Base-by-base conservation (phyloP, 441 rosid genomes). In the Corymbia citriodora region DNA sequence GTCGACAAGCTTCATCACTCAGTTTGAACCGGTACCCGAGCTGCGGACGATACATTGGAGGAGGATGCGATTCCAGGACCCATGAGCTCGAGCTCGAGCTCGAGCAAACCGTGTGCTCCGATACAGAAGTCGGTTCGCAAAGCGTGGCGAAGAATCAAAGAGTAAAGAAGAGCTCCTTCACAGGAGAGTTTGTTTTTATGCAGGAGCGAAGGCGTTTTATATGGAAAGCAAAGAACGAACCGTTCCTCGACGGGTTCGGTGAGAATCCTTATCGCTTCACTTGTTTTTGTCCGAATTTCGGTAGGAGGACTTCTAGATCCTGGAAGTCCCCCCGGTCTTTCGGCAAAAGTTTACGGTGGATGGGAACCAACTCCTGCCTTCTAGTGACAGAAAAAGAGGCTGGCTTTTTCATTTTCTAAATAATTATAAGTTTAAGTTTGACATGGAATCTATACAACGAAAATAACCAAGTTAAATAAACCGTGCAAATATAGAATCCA, bases 1-100 rank as follows among this genome's bases (percentile, higher is more conserved):
- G 92, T 92, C 92, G 86, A 94, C 92, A 65, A 95, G 96, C 91
- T 89, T 94, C 94, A 55, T 95, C 95, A 6, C 96, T 94, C 27
- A 96, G 97, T 68, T 81, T 94, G 63, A 96, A 95, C 85, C 96
- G 88, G 83, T 89, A n/a, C 74, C 19, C 21, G 0, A 40, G 74
- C 21, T 11, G 18, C 18, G 74, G 74, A 68, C 10, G 5, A n/a
- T 31, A n/a, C 40, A 68, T 68, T 10, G 21, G 18, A 68, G 74
- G 40, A 65, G 21, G 74, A 68, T 68, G 40, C 10, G 36, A 68
- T 68, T 31, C 6, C 5, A 2, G 36, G 74, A 65, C 15, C 74
- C 1, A 1, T 65, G 74, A n/a, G 36, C 19, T 15, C 36, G 2
- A 65, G 74, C 74, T n/a, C 21, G 45, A 40, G 45, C 45, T 40